Conservation (phyloP, 2,329 filamentous ascomycete genomes). For the Curvularia sp. region DNA sequence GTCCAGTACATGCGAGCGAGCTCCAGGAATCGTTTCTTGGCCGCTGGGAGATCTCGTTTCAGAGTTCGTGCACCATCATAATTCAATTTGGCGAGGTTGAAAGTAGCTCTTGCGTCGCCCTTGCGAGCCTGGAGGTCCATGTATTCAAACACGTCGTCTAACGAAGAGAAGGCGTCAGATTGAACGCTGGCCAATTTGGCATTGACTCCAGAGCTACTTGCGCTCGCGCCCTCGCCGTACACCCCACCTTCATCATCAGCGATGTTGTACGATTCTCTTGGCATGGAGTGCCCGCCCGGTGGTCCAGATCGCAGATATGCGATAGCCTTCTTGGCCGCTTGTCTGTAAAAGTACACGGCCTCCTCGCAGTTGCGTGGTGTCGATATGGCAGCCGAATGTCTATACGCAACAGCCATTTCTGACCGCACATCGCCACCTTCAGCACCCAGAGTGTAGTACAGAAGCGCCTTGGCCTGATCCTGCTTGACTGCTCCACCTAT, state of each 20-base stretch:
- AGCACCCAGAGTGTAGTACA: constrained; percentile 95
- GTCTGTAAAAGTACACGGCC: constrained; percentile 87
- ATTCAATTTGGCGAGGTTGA: constrained; percentile 83
- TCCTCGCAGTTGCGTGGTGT: constrained; percentile 85
- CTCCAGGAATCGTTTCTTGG: constrained; percentile 80
- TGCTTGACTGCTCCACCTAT: constrained; percentile 79
- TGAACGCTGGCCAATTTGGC: constrained; percentile 75
- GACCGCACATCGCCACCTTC: constrained; percentile 81
- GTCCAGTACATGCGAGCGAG: constrained; percentile 84
- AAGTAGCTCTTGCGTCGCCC: constrained; percentile 85
- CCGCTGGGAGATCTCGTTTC: constrained; percentile 73
- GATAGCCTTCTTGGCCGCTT: constrained; percentile 91
- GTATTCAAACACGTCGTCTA: constrained; percentile 95
- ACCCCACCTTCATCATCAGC: constrained; percentile 91
- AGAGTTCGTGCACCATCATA: constrained; percentile 84
- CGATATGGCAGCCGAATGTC: constrained; percentile 84
- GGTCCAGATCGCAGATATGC: constrained; percentile 87
- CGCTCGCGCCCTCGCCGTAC: constrained; percentile 94
- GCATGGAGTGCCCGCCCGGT: constrained; percentile 81
- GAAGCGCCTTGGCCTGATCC: constrained; percentile 87
- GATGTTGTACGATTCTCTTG: constrained; percentile 80
- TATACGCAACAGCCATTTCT: constrained; percentile 91
- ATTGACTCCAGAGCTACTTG: constrained; percentile 83
- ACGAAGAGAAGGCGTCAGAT: constrained; percentile 81
- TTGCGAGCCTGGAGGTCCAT: constrained; percentile 89